Conservation (phyloP, 306 rosid genomes). For the Oemleria cerasiformis region DNA sequence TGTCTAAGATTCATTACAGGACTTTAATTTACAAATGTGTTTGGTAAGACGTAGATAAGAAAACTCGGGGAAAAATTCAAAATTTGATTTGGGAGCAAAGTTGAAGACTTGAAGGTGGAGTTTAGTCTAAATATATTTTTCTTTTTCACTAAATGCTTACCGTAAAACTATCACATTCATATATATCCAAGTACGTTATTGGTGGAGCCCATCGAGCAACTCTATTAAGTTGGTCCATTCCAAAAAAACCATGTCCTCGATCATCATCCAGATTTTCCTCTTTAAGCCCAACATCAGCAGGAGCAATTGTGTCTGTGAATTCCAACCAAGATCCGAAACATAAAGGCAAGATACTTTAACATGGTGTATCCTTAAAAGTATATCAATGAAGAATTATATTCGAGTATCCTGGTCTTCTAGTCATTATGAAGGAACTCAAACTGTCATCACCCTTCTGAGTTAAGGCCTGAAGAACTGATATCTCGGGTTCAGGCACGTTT, state of each 20-base stretch:
- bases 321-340: slow-evolving; percentile 22
- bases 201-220: slow-evolving; percentile 88
- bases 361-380: slow-evolving; percentile 9
- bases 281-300: slow-evolving; percentile 74
- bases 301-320: slow-evolving; percentile 54
- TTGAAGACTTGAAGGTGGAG: slow-evolving; percentile 10
- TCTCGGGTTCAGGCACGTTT: not conserved
- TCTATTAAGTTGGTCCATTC: slow-evolving; percentile 49
- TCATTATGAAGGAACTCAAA: slow-evolving; percentile 7
- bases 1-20: not conserved
- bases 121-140: slow-evolving; percentile 50
- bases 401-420: not conserved
- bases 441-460: not conserved
- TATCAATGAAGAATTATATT: not conserved
- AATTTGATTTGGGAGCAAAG: not conserved
- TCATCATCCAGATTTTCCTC: slow-evolving; percentile 74
- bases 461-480: not conserved
- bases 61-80: not conserved
- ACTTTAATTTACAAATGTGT: no score
- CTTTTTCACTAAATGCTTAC: slow-evolving; percentile 26
- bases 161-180: slow-evolving; percentile 70
- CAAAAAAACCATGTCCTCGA: slow-evolving; percentile 76
- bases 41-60: not conserved
- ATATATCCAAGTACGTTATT: slow-evolving; percentile 68
- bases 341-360: slow-evolving; percentile 9